A percentile compares a stretch with the other conserved stretches of the same genome.
phyloP scores from a whole-genome alignment of 768 basidiomycete genomes.

The Phaeolepiota aurea region DNA sequence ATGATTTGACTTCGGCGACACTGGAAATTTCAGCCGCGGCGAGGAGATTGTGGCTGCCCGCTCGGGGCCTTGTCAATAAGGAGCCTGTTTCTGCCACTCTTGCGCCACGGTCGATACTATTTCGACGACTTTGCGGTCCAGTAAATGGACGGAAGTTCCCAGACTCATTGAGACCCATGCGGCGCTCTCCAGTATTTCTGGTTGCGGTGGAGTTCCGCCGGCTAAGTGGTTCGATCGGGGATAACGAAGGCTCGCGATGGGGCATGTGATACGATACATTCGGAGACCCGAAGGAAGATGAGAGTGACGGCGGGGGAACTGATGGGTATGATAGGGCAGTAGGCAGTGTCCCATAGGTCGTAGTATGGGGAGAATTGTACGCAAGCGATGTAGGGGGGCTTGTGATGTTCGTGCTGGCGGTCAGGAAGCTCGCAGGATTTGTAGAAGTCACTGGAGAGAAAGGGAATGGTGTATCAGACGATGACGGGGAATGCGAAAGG shows the following conservation, averaged over 20 bases:
- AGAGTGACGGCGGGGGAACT: constrained; percentile 76
- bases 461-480: constrained; percentile 58
- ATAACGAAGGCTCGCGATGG: constrained; percentile 38
- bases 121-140: constrained; percentile 36
- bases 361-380: constrained; percentile 30
- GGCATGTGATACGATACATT: constrained; percentile 38
- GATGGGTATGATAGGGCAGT: constrained; percentile 66
- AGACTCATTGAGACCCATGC: constrained; percentile 23
- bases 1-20: no score
- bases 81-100: constrained; percentile 54
- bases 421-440: constrained; percentile 47
- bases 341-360: constrained; percentile 21
- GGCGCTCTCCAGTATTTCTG: constrained; percentile 23
- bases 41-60: constrained; percentile 34
- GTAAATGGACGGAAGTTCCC: constrained; percentile 6
- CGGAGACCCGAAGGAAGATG: constrained; percentile 72
- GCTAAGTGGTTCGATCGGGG: constrained; percentile 46
- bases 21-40: neutral
- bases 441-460: constrained; percentile 52
- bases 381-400: constrained; percentile 66
- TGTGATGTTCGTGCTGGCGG: constrained; percentile 57
- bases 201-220: constrained; percentile 40
- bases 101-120: constrained; percentile 54
- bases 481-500: constrained; percentile 57
- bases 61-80: constrained; percentile 38